These are phyloP conservation scores for Albugo laibachii DNA, from an alignment of 352 stramenopile species.

Conservation along the genomic window DNA sequence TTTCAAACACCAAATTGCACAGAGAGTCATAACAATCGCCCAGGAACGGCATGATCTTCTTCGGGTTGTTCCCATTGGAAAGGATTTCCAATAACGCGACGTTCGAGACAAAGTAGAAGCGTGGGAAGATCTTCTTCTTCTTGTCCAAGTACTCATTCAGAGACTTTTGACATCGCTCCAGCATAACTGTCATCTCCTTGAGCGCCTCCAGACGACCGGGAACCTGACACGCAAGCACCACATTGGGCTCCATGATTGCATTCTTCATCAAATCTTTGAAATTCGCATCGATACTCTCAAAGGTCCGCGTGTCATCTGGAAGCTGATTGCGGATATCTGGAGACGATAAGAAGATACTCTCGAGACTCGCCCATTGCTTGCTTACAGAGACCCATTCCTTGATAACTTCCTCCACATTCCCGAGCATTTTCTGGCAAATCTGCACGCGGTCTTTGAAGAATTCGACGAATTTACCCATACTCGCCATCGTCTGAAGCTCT, in stretches of 20 bases:
- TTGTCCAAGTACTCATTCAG: conserved; percentile 82
- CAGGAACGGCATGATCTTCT: conserved; percentile 95
- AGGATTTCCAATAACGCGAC: conserved; percentile 73
- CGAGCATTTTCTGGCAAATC: conserved; percentile 54
- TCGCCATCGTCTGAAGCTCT: conserved; percentile 77
- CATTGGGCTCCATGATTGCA: conserved; percentile 66
- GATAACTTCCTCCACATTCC: conserved; percentile 70
- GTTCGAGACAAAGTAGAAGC: conserved; percentile 82
- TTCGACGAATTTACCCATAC: conserved; percentile 82
- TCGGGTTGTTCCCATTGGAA: conserved; percentile 86
- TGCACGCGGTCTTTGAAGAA: conserved; percentile 78
- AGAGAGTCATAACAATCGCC: conserved; percentile 95
- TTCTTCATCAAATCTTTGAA: conserved; percentile 85
- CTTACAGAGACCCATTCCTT: conserved; percentile 78
- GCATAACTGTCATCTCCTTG: conserved; percentile 77
- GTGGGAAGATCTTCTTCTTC: conserved; percentile 84
- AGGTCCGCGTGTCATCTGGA: conserved; percentile 68
- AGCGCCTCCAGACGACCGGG: conserved; percentile 62
- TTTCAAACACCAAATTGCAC: conserved; percentile 63
- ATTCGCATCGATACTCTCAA: conserved; percentile 78
- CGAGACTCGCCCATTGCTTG: conserved; percentile 74
- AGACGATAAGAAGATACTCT: conserved; percentile 79
- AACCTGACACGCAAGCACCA: conserved; percentile 50
- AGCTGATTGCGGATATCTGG: conserved; percentile 78
- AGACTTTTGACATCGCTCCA: conserved; percentile 78